phyloP scores from a whole-genome alignment of 1,139 yeast species.

The Magnusiomyces ingens region DNA sequence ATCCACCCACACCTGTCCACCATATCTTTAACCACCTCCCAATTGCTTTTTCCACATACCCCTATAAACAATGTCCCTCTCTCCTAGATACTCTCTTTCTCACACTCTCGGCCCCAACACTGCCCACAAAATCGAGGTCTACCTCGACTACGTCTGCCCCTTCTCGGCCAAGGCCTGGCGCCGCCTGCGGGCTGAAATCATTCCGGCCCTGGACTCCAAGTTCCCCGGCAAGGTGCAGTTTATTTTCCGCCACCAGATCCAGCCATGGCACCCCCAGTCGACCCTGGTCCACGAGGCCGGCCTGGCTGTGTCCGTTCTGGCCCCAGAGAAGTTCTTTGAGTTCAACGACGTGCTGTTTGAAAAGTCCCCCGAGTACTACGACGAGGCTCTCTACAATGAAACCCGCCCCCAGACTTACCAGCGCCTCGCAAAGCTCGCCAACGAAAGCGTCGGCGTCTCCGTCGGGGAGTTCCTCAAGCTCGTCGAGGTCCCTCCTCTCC shows the following conservation, averaged over 20 bases:
- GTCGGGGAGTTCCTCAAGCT: slow-evolving; percentile 25
- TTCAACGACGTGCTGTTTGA: slow-evolving; percentile 50
- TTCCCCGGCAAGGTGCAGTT: slow-evolving; percentile 48
- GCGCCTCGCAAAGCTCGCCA: slow-evolving; percentile 49
- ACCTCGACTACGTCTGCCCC: slow-evolving; percentile 74
- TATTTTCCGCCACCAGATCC: slow-evolving; percentile 54
- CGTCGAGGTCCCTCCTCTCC: slow-evolving; percentile 25
- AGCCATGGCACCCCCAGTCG: slow-evolving; percentile 84
- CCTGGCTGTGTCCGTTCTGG: slow-evolving; percentile 55
- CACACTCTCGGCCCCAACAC: slow-evolving; percentile 26
- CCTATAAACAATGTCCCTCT: slow-evolving; percentile 25
- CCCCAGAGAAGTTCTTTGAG: slow-evolving; percentile 58
- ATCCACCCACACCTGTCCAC: background rate
- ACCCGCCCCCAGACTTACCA: slow-evolving; percentile 52
- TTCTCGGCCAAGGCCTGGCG: slow-evolving; percentile 59
- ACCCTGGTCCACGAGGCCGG: slow-evolving; percentile 64
- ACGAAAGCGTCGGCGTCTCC: slow-evolving; percentile 31
- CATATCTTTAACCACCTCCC: background rate
- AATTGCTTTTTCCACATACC: background rate
- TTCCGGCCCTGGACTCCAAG: slow-evolving; percentile 45
- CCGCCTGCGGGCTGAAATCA: slow-evolving; percentile 46
- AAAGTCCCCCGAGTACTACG: slow-evolving; percentile 44
- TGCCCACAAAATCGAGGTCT: slow-evolving; percentile 45
- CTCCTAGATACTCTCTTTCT: slow-evolving; percentile 27
- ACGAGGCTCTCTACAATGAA: slow-evolving; percentile 49